Conservation (phyloP, 345 rosid genomes). For the Eutrema yunnanense region DNA sequence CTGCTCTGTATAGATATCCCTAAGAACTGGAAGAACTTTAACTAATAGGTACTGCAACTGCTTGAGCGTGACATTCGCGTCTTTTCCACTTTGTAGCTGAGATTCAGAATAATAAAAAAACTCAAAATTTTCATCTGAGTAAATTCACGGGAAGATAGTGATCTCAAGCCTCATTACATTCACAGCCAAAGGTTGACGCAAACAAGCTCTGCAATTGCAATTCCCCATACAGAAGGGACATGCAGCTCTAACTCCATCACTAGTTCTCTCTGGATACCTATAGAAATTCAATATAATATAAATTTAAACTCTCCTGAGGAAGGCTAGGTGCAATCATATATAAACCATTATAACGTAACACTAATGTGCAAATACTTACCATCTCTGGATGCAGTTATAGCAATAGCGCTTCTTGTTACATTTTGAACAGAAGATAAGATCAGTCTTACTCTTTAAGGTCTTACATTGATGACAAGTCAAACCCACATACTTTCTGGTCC, state of each 20-base stretch:
- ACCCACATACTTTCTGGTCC: neutral
- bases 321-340: neutral
- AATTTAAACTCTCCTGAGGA: neutral
- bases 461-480: constrained; percentile 29
- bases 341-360: too few species aligned
- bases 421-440: constrained; percentile 14
- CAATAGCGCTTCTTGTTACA: constrained; percentile 19
- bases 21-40: constrained; percentile 29
- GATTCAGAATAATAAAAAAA: neutral
- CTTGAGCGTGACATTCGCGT: constrained; percentile 15
- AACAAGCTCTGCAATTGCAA: constrained; percentile 28
- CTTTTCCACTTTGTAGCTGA: neutral
- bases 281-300: neutral
- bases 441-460: neutral
- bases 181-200: constrained; percentile 19
- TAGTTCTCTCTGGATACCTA: constrained; percentile 24
- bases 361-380: neutral
- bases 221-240: constrained; percentile 25
- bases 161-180: constrained; percentile 19
- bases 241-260: neutral
- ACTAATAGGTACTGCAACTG: constrained; percentile 31
- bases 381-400: constrained; percentile 19
- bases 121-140: neutral
- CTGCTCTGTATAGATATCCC: constrained; percentile 19
- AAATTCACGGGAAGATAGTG: neutral